These are phyloP conservation scores for Fusarium sp. DNA, from an alignment of 2,329 filamentous ascomycete genomes.

Conservation along the genomic window DNA sequence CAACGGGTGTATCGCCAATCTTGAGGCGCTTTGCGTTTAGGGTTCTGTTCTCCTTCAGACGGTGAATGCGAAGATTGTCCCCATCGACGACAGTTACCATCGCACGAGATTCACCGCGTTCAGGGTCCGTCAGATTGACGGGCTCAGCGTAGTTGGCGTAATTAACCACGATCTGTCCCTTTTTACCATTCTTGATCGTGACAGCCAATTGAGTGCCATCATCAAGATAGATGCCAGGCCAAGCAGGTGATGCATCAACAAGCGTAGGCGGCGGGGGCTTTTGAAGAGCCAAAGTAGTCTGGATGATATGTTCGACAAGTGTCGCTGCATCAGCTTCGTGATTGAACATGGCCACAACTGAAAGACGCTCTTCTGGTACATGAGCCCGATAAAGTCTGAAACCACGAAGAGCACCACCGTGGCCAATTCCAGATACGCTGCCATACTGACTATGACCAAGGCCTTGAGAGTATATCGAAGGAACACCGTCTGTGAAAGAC, in stretches of 20 bases:
- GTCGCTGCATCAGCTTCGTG: constrained; percentile 23
- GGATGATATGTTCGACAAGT: constrained; percentile 10
- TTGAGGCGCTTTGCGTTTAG: constrained; percentile 11
- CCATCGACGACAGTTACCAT: constrained; percentile 14
- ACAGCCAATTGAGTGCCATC: constrained; percentile 22
- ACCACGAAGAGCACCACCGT: constrained; percentile 24
- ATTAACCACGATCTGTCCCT: constrained; percentile 8
- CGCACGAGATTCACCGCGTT: constrained; percentile 4
- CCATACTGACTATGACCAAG: constrained; percentile 12
- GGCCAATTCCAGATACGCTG: constrained; percentile 12
- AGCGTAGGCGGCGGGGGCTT: constrained; percentile 8
- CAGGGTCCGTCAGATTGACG: constrained; percentile 17
- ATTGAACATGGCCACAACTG: constrained; percentile 26
- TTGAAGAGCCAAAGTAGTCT: constrained; percentile 2
- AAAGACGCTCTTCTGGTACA: constrained; percentile 21
- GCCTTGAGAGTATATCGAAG: constrained; percentile 16
- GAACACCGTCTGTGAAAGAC: constrained; percentile 15
- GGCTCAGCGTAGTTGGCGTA: constrained; percentile 30
- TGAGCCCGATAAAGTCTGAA: constrained; percentile 25
- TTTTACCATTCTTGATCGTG: constrained; percentile 6
- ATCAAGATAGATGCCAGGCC: constrained; percentile 22
- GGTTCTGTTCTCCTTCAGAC: constrained; percentile 22
- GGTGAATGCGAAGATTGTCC: constrained; percentile 15
- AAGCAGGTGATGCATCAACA: background rate
- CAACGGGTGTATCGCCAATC: background rate